A percentile compares a stretch with the other conserved stretches of the same genome.
These are phyloP conservation scores for Centrapalus pauciflorus DNA, from an alignment of 129 eudicot species.

Conservation along the genomic window DNA sequence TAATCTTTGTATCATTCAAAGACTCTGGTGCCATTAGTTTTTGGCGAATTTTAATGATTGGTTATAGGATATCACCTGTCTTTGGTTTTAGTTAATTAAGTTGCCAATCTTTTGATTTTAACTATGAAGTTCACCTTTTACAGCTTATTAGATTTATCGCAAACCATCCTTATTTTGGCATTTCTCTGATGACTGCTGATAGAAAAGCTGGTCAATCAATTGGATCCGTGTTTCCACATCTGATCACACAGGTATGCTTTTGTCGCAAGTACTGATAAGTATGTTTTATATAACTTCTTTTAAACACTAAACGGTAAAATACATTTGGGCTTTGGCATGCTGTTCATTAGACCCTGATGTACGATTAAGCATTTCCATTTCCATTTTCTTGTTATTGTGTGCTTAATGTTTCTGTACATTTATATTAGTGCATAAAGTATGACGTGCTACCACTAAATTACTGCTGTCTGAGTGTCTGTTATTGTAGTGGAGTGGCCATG, in stretches of 20 bases:
- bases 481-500: no score
- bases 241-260: constrained; percentile 58
- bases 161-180: constrained; percentile 72
- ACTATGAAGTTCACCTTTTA: neutral
- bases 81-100: no score
- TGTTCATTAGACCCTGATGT: no score
- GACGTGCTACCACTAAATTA: no score
- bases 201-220: constrained; percentile 97
- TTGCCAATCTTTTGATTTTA: no score
- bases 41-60: neutral
- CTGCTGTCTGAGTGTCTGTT: no score
- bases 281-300: neutral
- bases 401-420: no score
- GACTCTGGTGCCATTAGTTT: neutral
- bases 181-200: constrained; percentile 94
- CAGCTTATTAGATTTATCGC: constrained; percentile 91
- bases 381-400: neutral
- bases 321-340: no score
- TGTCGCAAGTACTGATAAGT: neutral
- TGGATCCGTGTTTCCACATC: constrained; percentile 92
- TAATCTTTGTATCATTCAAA: neutral
- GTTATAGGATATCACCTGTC: no score
- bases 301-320: neutral
- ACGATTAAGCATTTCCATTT: no score
- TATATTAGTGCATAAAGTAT: no score